These are phyloP conservation scores for Ceratocystis alfenasii DNA, from an alignment of 2,329 filamentous ascomycete species.

Conservation along the genomic window DNA sequence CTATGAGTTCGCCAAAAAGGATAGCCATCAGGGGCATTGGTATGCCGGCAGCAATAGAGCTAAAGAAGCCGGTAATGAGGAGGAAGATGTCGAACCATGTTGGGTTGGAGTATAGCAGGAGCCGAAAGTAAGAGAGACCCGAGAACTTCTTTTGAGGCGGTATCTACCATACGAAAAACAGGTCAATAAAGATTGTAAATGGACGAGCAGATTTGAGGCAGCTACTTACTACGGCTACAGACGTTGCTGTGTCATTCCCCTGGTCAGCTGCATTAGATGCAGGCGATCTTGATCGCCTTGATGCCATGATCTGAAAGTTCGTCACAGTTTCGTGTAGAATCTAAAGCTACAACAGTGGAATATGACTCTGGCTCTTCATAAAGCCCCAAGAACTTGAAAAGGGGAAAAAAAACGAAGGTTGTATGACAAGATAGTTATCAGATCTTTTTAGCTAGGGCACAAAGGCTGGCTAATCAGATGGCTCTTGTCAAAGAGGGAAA, in stretches of 20 bases:
- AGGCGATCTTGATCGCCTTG: not conserved
- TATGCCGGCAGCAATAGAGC: slow-evolving; percentile 46
- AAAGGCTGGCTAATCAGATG: slow-evolving; percentile 5
- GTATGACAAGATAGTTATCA: not conserved
- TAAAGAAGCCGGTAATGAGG: slow-evolving; percentile 33
- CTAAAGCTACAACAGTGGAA: slow-evolving; percentile 6
- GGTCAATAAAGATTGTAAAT: not conserved
- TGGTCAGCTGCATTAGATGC: not conserved
- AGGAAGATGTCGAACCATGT: slow-evolving; percentile 35
- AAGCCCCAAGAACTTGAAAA: not conserved
- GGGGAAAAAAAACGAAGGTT: not conserved
- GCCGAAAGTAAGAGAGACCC: slow-evolving; percentile 33
- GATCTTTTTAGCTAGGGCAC: not conserved
- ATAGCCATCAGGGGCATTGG: slow-evolving; percentile 54
- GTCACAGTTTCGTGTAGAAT: slow-evolving; percentile 12
- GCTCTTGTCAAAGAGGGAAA: slow-evolving; percentile 5
- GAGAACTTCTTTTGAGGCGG: slow-evolving; percentile 23
- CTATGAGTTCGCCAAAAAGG: slow-evolving; percentile 51
- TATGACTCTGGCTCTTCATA: not conserved
- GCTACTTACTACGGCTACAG: not conserved
- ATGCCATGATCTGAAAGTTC: not conserved
- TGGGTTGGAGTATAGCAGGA: slow-evolving; percentile 37
- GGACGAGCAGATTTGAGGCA: no score
- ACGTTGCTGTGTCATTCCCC: not conserved
- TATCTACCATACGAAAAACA: not conserved